Evolutionary conservation across 2,329 filamentous ascomycete species (phyloP).

Genomic region (Lachnellula subtilissima): DNA sequence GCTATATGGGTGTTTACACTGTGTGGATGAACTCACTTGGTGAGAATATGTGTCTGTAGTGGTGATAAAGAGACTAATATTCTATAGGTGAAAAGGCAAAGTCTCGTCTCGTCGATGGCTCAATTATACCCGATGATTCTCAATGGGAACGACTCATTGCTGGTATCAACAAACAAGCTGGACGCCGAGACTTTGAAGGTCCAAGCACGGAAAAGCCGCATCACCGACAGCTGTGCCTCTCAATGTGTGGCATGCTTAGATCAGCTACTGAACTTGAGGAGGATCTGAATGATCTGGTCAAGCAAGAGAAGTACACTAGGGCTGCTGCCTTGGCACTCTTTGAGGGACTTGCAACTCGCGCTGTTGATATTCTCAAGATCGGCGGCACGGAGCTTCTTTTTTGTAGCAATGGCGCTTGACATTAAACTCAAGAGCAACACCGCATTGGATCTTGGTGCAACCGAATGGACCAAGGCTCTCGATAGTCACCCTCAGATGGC

Average conservation of each 20-base stretch:
- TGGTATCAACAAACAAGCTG: conserved; percentile 57
- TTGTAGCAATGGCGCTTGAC: conserved; percentile 63
- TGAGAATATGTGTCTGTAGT: conserved; percentile 30
- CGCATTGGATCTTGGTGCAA: conserved; percentile 29
- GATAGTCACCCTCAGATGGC: conserved; percentile 39
- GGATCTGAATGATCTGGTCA: conserved; percentile 41
- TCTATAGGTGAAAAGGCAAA: conserved; percentile 43
- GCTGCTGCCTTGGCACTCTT: conserved; percentile 73
- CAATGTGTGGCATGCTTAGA: conserved; percentile 69
- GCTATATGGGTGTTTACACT: conserved; percentile 67
- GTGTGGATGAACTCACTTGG: conserved; percentile 70
- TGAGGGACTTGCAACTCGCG: conserved; percentile 62
- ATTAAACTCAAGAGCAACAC: conserved; percentile 51
- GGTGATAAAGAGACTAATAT: not conserved
- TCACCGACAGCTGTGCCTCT: conserved; percentile 70
- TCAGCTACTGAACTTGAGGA: conserved; percentile 42
- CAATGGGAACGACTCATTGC: conserved; percentile 60
- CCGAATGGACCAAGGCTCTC: conserved; percentile 27
- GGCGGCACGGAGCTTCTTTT: conserved; percentile 63
- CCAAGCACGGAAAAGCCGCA: conserved; percentile 59
- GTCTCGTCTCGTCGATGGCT: conserved; percentile 44
- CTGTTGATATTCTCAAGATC: conserved; percentile 64
- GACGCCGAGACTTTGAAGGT: conserved; percentile 59
- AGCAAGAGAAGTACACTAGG: conserved; percentile 59
- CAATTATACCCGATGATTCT: conserved; percentile 39